These are phyloP conservation scores for Escallonia herrerae DNA, from an alignment of 129 eudicot genomes.

Conservation along the genomic window DNA sequence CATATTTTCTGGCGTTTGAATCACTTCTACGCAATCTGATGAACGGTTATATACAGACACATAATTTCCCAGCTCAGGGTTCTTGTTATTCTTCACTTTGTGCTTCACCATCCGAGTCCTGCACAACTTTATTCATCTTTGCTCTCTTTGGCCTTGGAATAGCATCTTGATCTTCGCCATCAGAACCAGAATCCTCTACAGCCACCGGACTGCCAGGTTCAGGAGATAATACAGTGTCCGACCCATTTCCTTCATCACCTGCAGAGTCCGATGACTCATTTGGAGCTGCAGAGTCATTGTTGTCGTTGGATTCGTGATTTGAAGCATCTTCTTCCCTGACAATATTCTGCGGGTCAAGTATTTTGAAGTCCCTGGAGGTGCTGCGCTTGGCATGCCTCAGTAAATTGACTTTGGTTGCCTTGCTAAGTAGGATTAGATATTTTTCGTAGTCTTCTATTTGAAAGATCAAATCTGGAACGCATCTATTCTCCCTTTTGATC, in stretches of 20 bases:
- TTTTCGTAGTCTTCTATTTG: conserved; percentile 86
- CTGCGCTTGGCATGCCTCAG: conserved; percentile 82
- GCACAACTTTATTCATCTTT: conserved; percentile 29
- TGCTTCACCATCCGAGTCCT: conserved; percentile 55
- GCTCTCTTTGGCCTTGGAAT: conserved; percentile 42
- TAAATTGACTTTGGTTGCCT: conserved; percentile 51
- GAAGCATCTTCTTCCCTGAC: conserved; percentile 21
- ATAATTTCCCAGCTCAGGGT: too few relatives aligned
- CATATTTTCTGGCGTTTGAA: too few relatives aligned
- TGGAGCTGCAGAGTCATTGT: conserved; percentile 19
- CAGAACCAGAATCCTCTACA: conserved; percentile 43
- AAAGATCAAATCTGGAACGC: conserved; percentile 78
- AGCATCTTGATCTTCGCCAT: conserved; percentile 34
- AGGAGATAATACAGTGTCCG: conserved; percentile 11
- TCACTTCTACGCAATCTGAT: too few relatives aligned
- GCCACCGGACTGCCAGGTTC: conserved; percentile 29
- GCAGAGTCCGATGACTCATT: conserved; percentile 29
- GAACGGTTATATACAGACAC: too few relatives aligned
- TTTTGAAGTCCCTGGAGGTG: conserved; percentile 68
- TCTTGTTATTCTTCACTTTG: not conserved
- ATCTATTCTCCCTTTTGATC: conserved; percentile 80
- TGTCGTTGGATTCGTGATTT: conserved; percentile 23
- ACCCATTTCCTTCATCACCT: conserved; percentile 28
- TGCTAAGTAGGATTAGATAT: conserved; percentile 67
- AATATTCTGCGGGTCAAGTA: conserved; percentile 22